These are phyloP conservation scores for Aspergillus leporis DNA, from an alignment of 495 filamentous ascomycete species.

Conservation along the genomic window DNA sequence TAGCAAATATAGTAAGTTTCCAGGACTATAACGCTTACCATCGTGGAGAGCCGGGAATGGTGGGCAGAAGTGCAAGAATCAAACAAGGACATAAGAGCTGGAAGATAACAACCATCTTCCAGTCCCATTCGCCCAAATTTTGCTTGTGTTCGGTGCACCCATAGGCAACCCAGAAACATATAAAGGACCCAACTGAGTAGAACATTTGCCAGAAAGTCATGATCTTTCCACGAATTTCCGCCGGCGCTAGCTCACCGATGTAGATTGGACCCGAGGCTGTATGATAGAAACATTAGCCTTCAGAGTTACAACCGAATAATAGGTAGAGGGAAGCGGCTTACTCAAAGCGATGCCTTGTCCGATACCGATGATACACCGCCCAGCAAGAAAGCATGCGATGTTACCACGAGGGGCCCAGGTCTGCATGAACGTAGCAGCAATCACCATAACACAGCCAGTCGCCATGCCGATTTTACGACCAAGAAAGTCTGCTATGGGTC, in stretches of 20 bases:
- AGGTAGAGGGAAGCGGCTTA: slow-evolving; percentile 29
- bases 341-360: slow-evolving; percentile 65
- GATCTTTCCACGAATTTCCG: slow-evolving; percentile 61
- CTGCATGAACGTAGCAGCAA: slow-evolving; percentile 64
- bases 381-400: slow-evolving; percentile 60
- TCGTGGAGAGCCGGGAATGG: slow-evolving; percentile 58
- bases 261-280: slow-evolving; percentile 59
- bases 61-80: slow-evolving; percentile 53
- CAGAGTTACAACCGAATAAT: neutral
- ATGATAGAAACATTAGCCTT: slow-evolving; percentile 4
- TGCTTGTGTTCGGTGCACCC: slow-evolving; percentile 51
- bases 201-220: slow-evolving; percentile 72
- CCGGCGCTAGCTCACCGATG: slow-evolving; percentile 60
- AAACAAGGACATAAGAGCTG: slow-evolving; percentile 57
- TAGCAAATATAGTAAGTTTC: neutral
- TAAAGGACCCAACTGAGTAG: slow-evolving; percentile 63
- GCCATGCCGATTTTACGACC: slow-evolving; percentile 61
- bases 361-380: slow-evolving; percentile 62
- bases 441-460: slow-evolving; percentile 55
- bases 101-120: slow-evolving; percentile 64
- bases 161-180: slow-evolving; percentile 64
- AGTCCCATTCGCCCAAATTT: slow-evolving; percentile 61
- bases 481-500: slow-evolving; percentile 55
- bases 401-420: slow-evolving; percentile 55
- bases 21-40: slow-evolving; percentile 36